phyloP scores from a whole-genome alignment of 768 basidiomycete genomes.

The Harrya chromipes region DNA sequence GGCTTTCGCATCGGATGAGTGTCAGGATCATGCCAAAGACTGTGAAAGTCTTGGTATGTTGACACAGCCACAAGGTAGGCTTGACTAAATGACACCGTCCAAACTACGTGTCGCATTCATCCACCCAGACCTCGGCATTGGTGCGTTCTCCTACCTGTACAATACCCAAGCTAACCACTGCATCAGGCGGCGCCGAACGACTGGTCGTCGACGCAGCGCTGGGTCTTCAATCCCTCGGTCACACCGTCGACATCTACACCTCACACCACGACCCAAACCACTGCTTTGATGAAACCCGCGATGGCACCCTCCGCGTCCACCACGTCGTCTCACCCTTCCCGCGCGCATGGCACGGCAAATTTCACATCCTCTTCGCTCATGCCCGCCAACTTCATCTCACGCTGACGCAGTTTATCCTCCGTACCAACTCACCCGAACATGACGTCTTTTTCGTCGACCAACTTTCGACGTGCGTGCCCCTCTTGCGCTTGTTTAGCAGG shows the following conservation, averaged over 20 bases:
- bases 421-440: conserved; percentile 41
- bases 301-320: conserved; percentile 81
- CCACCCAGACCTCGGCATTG: conserved; percentile 94
- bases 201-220: conserved; percentile 94
- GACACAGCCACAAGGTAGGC: no score
- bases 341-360: conserved; percentile 70
- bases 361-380: conserved; percentile 90
- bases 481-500: conserved; percentile 61
- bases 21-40: no score
- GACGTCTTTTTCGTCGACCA: conserved; percentile 96
- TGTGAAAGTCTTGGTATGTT: no score
- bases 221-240: conserved; percentile 80
- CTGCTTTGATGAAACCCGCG: conserved; percentile 91
- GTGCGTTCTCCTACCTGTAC: conserved; percentile 36
- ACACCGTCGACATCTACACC: conserved; percentile 86
- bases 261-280: conserved; percentile 85
- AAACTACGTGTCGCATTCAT: conserved; percentile 71
- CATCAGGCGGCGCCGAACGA: conserved; percentile 88
- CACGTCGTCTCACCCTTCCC: conserved; percentile 75
- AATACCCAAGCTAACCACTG: not conserved
- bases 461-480: conserved; percentile 86
- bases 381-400: conserved; percentile 84
- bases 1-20: no score
- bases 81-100: not conserved
- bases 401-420: conserved; percentile 48